Conservation (phyloP, 2,329 filamentous ascomycete genomes). For the Zopfia rhizophila region DNA sequence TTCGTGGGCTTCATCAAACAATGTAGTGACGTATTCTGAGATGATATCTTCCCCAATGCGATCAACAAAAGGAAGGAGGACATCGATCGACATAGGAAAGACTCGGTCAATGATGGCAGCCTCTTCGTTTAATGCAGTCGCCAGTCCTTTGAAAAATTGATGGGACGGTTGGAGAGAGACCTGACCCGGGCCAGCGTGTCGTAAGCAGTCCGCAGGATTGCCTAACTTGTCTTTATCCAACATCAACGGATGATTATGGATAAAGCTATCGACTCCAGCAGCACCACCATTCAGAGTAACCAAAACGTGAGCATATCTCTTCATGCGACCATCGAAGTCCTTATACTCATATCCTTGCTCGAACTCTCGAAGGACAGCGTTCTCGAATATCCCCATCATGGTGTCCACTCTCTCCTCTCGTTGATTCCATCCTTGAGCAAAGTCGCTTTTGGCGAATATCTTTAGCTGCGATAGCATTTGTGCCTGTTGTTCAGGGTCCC, state of each 20-base stretch:
- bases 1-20: conserved; percentile 89
- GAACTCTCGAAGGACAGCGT: conserved; percentile 89
- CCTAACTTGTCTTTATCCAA: conserved; percentile 75
- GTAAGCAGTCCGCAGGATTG: conserved; percentile 83
- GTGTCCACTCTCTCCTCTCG: conserved; percentile 77
- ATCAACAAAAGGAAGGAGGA: conserved; percentile 82
- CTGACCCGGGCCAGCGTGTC: conserved; percentile 69
- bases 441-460: conserved; percentile 83
- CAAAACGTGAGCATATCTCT: conserved; percentile 86
- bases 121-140: conserved; percentile 84
- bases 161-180: conserved; percentile 84
- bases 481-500: conserved; percentile 89
- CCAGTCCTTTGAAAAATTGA: conserved; percentile 80
- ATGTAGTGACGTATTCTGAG: conserved; percentile 82
- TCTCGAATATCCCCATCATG: conserved; percentile 88
- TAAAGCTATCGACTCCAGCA: conserved; percentile 83
- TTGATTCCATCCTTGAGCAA: conserved; percentile 75
- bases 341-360: conserved; percentile 89
- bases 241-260: conserved; percentile 89
- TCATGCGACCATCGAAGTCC: conserved; percentile 90
- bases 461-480: conserved; percentile 85
- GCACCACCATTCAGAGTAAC: conserved; percentile 82
- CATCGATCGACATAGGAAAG: conserved; percentile 76
- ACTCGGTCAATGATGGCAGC: conserved; percentile 81
- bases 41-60: conserved; percentile 85